Evolutionary conservation across 2,329 filamentous ascomycete genomes (phyloP), one percentile per base, ranked within the genome.

Genomic region (Nannizzia gypsea): DNA sequence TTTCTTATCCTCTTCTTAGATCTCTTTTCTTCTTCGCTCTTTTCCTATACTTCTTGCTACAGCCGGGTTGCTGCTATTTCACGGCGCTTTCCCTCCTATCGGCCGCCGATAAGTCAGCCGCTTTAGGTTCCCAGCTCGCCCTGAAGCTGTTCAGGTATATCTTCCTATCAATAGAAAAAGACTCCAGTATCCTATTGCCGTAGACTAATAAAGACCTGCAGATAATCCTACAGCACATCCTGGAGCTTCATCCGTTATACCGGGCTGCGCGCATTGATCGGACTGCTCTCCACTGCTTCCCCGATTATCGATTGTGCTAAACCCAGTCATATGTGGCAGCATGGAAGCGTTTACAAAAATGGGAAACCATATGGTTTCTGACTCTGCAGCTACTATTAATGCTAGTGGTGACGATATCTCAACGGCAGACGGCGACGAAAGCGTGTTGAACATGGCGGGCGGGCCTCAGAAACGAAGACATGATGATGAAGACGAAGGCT

Each of bases 291-390:
- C 26, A 42, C 15, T n/a, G 6, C 6, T 17, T 15, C 50, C 50
- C n/a, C 24, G 3, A 26, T 15, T 54, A 26, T 20, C 6, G 17
- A 6, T 24, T 26, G 26, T 50, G 50, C 8, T 28, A 54, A 15
- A 42, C 50, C 50, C 20, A 34, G 59, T 31, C 58, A 48, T 57
- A 62, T 63, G 59, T 54, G 40, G 22, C 66, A 66, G 56, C 66
- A 92, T 93, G 89, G 89, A 93, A 79, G 88, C 89, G 66, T 95
- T 95, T 72, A 92, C 87, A 64, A 87, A 93, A 90, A 75, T 91
- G 88, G 69, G 88, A 90, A 70, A 93, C 61, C 60, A 63, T 57
- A 63, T 91, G 87, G 76, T 93, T 95, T 69, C 87, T 40, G 54
- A 56, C 17, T 56, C 87, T 58, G 88, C 86, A 59, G 85, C 87